A percentile compares a stretch with the other conserved stretches of the same genome.
Evolutionary conservation across 2,329 filamentous ascomycete genomes (phyloP).

Genomic region (Chrysosporium keratinophilum): DNA sequence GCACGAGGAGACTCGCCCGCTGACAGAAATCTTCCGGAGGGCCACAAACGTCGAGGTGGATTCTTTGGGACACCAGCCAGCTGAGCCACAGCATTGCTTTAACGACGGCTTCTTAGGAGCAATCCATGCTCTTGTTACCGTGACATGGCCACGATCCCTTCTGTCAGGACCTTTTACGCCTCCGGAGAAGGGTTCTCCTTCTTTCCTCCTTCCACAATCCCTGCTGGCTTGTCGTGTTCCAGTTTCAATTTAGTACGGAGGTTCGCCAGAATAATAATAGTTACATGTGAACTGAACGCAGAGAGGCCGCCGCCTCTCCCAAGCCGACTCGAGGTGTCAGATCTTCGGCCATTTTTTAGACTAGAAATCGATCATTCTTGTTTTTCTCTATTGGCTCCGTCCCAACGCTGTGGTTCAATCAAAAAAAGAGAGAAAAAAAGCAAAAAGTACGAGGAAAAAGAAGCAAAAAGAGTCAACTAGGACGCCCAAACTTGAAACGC

Average conservation of each 20-base stretch:
- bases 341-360: neutral
- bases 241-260: neutral
- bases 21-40: no score
- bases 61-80: no score
- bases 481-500: slow-evolving; percentile 3
- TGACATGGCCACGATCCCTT: neutral
- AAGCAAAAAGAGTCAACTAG: neutral
- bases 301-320: no score
- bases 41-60: no score
- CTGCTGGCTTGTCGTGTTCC: neutral
- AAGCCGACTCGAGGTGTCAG: no score
- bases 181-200: neutral
- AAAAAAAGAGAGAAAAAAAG: neutral
- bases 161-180: neutral
- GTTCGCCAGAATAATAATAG: no score
- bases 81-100: no score
- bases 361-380: neutral
- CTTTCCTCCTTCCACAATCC: slow-evolving; percentile 1
- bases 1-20: no score
- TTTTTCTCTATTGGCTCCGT: neutral
- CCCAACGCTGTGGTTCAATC: slow-evolving; percentile 6
- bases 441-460: neutral
- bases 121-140: no score
- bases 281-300: no score
- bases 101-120: no score